Percentiles rank a stretch among this genome's conserved stretches.
Evolutionary conservation across 495 filamentous ascomycete genomes (phyloP).

Genomic region (Penicillium goetzii): DNA sequence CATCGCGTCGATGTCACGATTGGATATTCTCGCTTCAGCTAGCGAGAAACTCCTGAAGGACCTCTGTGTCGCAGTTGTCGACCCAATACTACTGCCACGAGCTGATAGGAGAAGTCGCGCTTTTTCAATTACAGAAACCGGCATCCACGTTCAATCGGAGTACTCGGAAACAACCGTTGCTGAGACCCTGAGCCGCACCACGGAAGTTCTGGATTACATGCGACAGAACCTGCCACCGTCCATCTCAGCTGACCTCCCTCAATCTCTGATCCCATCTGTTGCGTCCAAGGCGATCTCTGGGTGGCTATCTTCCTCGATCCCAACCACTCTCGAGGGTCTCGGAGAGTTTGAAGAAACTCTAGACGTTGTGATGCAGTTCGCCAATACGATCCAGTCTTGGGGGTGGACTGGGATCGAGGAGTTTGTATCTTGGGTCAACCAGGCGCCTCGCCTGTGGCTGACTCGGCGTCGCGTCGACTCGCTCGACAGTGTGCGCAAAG

Average conservation of each 20-base stretch:
- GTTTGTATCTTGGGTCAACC: slow-evolving; percentile 78
- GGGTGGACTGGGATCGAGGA: slow-evolving; percentile 70
- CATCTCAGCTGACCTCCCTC: slow-evolving; percentile 63
- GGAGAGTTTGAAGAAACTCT: slow-evolving; percentile 68
- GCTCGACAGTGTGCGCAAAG: slow-evolving; percentile 70
- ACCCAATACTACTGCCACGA: slow-evolving; percentile 39
- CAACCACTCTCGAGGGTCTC: slow-evolving; percentile 70
- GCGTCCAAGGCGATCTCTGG: slow-evolving; percentile 65
- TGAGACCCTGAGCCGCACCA: slow-evolving; percentile 54
- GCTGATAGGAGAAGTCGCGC: slow-evolving; percentile 33
- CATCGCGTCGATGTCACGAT: slow-evolving; percentile 37
- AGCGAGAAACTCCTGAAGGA: slow-evolving; percentile 43
- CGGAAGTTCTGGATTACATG: slow-evolving; percentile 66
- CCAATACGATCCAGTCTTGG: slow-evolving; percentile 59
- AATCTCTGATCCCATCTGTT: slow-evolving; percentile 67
- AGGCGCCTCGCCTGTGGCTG: slow-evolving; percentile 81
- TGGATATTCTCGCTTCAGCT: slow-evolving; percentile 40
- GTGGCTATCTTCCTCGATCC: slow-evolving; percentile 78
- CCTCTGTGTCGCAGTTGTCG: slow-evolving; percentile 35
- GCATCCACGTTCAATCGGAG: slow-evolving; percentile 37
- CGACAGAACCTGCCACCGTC: slow-evolving; percentile 64
- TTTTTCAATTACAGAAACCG: slow-evolving; percentile 35
- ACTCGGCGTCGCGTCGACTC: slow-evolving; percentile 78
- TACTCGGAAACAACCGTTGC: slow-evolving; percentile 32
- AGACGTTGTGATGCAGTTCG: slow-evolving; percentile 63